These are phyloP conservation scores for Termitomyces sp. DNA, from an alignment of 768 basidiomycete genomes.

Conservation along the genomic window DNA sequence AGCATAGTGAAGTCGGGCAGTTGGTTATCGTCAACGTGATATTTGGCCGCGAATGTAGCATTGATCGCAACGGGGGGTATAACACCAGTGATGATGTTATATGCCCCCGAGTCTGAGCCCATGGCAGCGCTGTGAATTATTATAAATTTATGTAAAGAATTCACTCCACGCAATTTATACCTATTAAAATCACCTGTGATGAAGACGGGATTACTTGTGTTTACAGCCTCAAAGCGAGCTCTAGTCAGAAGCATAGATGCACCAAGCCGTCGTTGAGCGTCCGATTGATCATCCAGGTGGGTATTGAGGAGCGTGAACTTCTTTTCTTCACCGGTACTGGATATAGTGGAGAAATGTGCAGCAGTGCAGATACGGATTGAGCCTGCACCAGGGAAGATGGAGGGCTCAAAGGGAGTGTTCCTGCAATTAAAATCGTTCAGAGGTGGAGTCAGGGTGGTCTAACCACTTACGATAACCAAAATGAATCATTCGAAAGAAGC, in stretches of 20 bases:
- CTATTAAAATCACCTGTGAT: conserved; percentile 53
- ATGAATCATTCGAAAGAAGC: conserved; percentile 38
- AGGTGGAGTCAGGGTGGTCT: not conserved
- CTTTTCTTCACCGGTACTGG: conserved; percentile 7
- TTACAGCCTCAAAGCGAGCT: conserved; percentile 42
- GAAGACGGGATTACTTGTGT: conserved; percentile 34
- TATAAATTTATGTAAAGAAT: not conserved
- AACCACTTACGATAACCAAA: conserved; percentile 48
- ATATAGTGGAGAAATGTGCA: conserved; percentile 27
- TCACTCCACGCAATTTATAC: conserved; percentile 4
- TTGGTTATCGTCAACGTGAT: conserved; percentile 25
- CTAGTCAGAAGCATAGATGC: conserved; percentile 48
- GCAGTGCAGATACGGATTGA: conserved; percentile 45
- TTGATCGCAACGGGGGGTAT: conserved; percentile 34
- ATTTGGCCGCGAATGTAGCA: conserved; percentile 36
- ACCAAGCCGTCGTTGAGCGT: conserved; percentile 42
- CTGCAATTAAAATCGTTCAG: conserved; percentile 14
- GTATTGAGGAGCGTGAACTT: conserved; percentile 44
- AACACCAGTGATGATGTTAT: conserved; percentile 42
- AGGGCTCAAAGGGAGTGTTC: conserved; percentile 42
- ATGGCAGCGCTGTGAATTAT: conserved; percentile 29
- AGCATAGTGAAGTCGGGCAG: conserved; percentile 34
- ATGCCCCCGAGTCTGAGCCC: conserved; percentile 43
- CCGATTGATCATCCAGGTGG: conserved; percentile 51
- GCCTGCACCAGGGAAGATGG: conserved; percentile 46